These are phyloP conservation scores for Phytophthora rubi DNA, from an alignment of 352 stramenopile species.

Conservation along the genomic window DNA sequence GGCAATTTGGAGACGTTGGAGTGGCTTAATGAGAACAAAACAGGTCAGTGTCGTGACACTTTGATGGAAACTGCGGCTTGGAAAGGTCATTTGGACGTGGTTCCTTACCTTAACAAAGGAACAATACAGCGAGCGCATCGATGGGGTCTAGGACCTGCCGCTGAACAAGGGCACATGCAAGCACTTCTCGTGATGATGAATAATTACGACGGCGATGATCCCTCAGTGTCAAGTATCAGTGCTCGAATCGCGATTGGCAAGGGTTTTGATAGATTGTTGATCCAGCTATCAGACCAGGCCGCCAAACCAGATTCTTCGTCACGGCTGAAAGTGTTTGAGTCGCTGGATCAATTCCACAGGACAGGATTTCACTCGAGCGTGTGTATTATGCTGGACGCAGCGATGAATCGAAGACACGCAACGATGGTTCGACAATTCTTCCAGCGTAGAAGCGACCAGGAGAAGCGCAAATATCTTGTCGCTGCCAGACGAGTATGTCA, in stretches of 20 bases:
- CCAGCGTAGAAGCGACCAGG: neutral
- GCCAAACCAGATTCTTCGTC: neutral
- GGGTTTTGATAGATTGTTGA: neutral
- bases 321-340: neutral
- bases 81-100: too few relatives aligned
- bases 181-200: too few relatives aligned
- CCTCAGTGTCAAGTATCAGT: neutral
- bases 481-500: neutral
- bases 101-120: too few relatives aligned
- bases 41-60: neutral
- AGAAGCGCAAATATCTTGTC: neutral
- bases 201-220: too few relatives aligned
- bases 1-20: neutral
- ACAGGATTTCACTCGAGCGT: neutral
- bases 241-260: neutral
- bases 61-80: neutral
- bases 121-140: too few relatives aligned
- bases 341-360: neutral
- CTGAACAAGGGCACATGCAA: too few relatives aligned
- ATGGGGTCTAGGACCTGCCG: too few relatives aligned
- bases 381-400: neutral
- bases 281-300: neutral
- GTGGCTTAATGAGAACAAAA: neutral
- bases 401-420: neutral
- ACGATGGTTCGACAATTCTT: neutral